Evolutionary conservation across 108 stramenopile species (phyloP).

Genomic region (Nitzschia putrida): DNA sequence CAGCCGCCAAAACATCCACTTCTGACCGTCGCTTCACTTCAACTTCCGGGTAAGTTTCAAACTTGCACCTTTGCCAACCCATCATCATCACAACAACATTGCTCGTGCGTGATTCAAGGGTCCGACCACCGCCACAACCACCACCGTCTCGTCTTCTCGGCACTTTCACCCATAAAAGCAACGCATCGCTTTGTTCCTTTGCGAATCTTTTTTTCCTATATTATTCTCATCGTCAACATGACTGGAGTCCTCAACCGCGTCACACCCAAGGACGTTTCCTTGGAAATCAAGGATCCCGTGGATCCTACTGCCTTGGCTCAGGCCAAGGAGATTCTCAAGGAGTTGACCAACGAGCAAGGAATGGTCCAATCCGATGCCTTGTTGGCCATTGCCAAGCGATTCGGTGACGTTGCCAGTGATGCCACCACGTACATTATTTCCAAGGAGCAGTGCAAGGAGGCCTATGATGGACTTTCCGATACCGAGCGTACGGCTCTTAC

Average conservation of each 20-base stretch:
- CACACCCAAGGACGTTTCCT: slow-evolving; percentile 60
- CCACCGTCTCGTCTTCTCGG: no score
- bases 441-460: slow-evolving; percentile 57
- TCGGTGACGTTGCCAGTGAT: slow-evolving; percentile 67
- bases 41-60: no score
- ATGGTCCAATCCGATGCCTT: slow-evolving; percentile 44
- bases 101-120: no score
- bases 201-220: not conserved
- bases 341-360: slow-evolving; percentile 44
- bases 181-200: no score
- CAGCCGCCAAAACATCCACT: no score
- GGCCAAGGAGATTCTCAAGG: slow-evolving; percentile 75
- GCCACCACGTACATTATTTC: slow-evolving; percentile 49
- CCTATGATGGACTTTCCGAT: slow-evolving; percentile 60
- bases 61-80: no score
- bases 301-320: slow-evolving; percentile 79
- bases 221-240: not conserved
- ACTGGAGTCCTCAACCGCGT: slow-evolving; percentile 54
- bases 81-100: no score
- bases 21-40: no score
- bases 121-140: no score
- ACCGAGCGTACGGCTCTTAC: slow-evolving; percentile 67
- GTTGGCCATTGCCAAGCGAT: slow-evolving; percentile 60
- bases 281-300: slow-evolving; percentile 89
- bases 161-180: no score